Evolutionary conservation across 148 eudicot species (phyloP).

Genomic region (Fallopia convolvulus): DNA sequence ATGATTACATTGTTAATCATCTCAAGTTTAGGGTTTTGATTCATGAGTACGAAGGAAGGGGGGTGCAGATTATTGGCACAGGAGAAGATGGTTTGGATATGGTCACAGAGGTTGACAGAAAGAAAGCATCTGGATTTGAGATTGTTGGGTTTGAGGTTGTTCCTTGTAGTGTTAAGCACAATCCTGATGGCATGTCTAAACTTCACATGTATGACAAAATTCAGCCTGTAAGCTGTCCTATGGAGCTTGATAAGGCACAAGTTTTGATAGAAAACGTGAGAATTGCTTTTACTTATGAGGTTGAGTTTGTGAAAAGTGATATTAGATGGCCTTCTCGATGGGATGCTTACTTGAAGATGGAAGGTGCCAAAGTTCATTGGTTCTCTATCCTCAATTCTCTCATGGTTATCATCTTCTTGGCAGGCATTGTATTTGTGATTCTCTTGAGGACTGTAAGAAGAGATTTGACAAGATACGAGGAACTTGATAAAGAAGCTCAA

Average conservation of each 20-base stretch:
- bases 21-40: conserved; percentile 16
- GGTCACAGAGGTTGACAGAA: conserved; percentile 13
- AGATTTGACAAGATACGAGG: conserved; percentile 17
- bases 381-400: conserved; percentile 19
- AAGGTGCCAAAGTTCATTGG: conserved; percentile 19
- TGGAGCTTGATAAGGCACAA: conserved; percentile 13
- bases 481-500: conserved; percentile 20
- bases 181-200: conserved; percentile 13
- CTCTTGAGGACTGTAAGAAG: conserved; percentile 17
- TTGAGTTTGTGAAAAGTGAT: conserved; percentile 16
- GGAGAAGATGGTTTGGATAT: conserved; percentile 17
- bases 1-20: conserved; percentile 18
- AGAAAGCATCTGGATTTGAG: conserved; percentile 17
- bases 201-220: conserved; percentile 16
- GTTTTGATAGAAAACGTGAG: conserved; percentile 11
- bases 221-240: conserved; percentile 4
- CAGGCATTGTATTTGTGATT: conserved; percentile 17
- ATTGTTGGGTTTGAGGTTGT: conserved; percentile 17
- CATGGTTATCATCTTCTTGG: conserved; percentile 19
- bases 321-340: conserved; percentile 21
- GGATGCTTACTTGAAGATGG: conserved; percentile 21
- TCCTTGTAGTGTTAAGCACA: conserved; percentile 19
- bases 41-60: conserved; percentile 17
- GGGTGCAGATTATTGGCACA: conserved; percentile 14
- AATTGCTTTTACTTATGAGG: conserved; percentile 17